Conservation (phyloP, 2,329 filamentous ascomycete genomes). For the Alternaria sp. region DNA sequence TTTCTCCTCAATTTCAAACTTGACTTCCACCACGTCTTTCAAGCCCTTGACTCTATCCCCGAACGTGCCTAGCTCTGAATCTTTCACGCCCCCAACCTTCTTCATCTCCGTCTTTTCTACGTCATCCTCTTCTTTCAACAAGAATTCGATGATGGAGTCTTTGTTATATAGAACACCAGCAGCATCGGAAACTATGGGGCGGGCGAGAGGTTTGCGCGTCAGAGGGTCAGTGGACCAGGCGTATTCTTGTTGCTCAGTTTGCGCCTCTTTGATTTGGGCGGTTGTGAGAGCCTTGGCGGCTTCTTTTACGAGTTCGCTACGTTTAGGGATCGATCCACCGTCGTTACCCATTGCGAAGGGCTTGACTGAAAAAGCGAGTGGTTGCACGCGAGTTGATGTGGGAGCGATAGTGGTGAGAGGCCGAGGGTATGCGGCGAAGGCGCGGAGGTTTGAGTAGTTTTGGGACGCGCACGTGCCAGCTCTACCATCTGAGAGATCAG, state of each 20-base stretch:
- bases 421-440: conserved; percentile 31
- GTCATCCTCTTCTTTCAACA: conserved; percentile 65
- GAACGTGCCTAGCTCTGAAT: conserved; percentile 59
- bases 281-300: conserved; percentile 83
- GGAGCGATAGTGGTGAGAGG: conserved; percentile 6
- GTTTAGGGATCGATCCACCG: conserved; percentile 92
- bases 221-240: conserved; percentile 88
- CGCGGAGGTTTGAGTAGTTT: conserved; percentile 31
- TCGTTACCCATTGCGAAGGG: conserved; percentile 84
- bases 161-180: conserved; percentile 92
- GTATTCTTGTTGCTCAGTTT: conserved; percentile 83
- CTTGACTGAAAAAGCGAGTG: background rate
- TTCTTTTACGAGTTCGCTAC: conserved; percentile 94
- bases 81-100: conserved; percentile 53
- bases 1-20: conserved; percentile 69
- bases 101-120: conserved; percentile 67
- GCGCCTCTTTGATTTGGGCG: conserved; percentile 86
- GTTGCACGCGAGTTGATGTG: conserved; percentile 5
- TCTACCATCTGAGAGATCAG: background rate
- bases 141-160: conserved; percentile 79
- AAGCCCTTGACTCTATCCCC: conserved; percentile 75
- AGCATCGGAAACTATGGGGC: conserved; percentile 83
- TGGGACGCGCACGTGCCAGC: conserved; percentile 23
- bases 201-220: conserved; percentile 76
- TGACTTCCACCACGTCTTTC: conserved; percentile 86